These are phyloP conservation scores for Vanilla planifolia DNA, from an alignment of 106 monocot species.

Conservation along the genomic window DNA sequence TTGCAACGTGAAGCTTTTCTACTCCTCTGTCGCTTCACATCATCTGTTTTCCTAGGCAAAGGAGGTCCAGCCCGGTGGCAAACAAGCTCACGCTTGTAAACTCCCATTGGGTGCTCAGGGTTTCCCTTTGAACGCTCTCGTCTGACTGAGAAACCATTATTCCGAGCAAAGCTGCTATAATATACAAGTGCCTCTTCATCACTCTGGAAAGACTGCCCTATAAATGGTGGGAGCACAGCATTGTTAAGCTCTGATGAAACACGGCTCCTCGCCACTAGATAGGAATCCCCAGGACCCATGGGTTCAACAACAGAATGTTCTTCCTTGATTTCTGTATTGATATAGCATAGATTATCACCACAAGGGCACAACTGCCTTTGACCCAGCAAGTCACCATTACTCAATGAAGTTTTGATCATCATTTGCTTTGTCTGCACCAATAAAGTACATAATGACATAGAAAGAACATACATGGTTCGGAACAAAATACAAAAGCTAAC, in stretches of 20 bases:
- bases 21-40: constrained; percentile 52
- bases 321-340: constrained; percentile 15
- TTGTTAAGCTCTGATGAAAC: constrained; percentile 5
- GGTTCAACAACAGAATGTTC: constrained; percentile 11
- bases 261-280: constrained; percentile 19
- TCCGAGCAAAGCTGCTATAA: constrained; percentile 56
- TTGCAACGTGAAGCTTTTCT: constrained; percentile 64
- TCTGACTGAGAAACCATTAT: constrained; percentile 69
- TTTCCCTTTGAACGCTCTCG: constrained; percentile 83
- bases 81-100: constrained; percentile 75
- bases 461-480: too few species aligned
- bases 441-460: too few species aligned
- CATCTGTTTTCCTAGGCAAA: constrained; percentile 34
- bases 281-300: constrained; percentile 14
- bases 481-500: too few species aligned
- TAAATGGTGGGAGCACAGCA: constrained; percentile 29
- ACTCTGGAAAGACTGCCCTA: constrained; percentile 63
- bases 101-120: constrained; percentile 66
- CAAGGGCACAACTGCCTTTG: constrained; percentile 33
- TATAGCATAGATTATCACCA: constrained; percentile 34
- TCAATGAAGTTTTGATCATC: constrained; percentile 12
- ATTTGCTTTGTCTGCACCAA: neutral
- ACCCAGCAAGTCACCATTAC: neutral
- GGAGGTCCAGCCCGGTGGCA: constrained; percentile 76
- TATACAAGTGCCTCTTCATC: constrained; percentile 81